phyloP scores from a whole-genome alignment of 2,329 filamentous ascomycete species.

The Cladosporium sp. region DNA sequence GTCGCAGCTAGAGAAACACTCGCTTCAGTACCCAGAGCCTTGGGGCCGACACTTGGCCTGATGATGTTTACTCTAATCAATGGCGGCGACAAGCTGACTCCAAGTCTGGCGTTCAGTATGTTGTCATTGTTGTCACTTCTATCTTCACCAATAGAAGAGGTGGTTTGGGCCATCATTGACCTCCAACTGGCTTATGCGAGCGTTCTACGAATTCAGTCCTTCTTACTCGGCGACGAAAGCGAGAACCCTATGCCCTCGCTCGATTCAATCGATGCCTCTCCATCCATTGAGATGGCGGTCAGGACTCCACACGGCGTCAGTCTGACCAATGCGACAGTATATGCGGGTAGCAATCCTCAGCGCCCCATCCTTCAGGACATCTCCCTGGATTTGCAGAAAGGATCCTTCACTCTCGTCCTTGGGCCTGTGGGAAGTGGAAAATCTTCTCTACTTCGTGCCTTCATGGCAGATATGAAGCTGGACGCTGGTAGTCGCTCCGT shows the following conservation, averaged over 20 bases:
- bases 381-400: neutral
- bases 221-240: neutral
- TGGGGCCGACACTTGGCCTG: neutral
- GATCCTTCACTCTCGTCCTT: neutral
- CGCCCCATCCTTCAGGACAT: neutral
- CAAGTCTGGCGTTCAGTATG: neutral
- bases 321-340: neutral
- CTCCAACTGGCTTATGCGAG: neutral
- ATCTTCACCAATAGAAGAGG: neutral
- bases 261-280: neutral
- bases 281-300: neutral
- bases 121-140: neutral
- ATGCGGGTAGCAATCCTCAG: neutral
- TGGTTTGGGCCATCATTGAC: neutral
- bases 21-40: neutral
- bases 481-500: neutral
- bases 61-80: neutral
- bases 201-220: neutral
- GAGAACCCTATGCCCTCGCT: neutral
- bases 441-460: neutral
- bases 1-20: neutral
- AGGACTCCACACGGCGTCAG: neutral
- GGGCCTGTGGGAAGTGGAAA: neutral
- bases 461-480: neutral
- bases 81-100: constrained; percentile 17